Base-by-base conservation (phyloP, 2,329 filamentous ascomycete species). In the Penicillium corylophilum region DNA sequence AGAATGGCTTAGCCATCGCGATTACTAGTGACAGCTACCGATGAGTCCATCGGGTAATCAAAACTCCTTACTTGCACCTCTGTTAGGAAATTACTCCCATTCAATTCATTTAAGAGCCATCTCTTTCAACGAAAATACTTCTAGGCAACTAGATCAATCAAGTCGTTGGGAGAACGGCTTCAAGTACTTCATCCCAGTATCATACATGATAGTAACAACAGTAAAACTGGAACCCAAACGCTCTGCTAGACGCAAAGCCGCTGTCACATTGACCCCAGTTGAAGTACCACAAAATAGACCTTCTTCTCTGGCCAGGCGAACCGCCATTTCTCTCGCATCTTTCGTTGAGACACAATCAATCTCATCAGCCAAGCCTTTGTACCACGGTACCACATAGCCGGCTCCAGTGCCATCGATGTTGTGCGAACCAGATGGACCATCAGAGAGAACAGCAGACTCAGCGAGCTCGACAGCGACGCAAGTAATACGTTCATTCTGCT, bases 221-320 rank as follows among this genome's bases (percentile, higher is more conserved):
- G 36, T 51, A 38, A 52, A 52, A 1, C 46, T 44, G 6, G 56
- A 51, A 2, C 54, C 53, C 2, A 60, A 36, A 12, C 50, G 20
- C 35, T 57, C 50, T 1, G 56, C 60, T 16, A 62, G 22, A 2
- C 24, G 31, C 26, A 61, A 38, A 0, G 60, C 60, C n/a, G 54
- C 58, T 4, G 48, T 50, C 10, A 62, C 56, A 53, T 62, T 60
- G 1, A 55, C 16, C 0, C 58, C 56, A 0, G 60, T 59, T 1
- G 57, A 63, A 1, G 59, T 62, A 1, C 92, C 91, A 12, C 91
- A 89, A 6, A 96, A 79, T 8, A 96, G 78, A 18, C 92, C 92
- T 73, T 96, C 92, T 71, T 96, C 92, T 9, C 87, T 80, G 60
- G 96, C 96, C 42, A 96, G 76, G 22, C 91, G 79, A 41, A 90